Evolutionary conservation across 495 filamentous ascomycete genomes (phyloP).

Genomic region (Chaetomium cochliodes): DNA sequence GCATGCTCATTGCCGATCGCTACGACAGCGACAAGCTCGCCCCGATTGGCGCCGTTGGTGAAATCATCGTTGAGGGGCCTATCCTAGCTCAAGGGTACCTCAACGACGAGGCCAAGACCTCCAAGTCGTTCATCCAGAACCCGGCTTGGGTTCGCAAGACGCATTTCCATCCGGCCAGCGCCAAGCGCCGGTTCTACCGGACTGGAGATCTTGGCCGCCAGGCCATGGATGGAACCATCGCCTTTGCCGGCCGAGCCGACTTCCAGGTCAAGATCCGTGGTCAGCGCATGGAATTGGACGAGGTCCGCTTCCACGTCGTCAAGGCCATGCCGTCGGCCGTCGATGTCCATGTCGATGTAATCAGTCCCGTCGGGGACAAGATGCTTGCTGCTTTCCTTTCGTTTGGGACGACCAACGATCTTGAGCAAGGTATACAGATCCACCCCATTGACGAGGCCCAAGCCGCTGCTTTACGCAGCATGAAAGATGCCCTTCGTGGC

Average conservation of each 20-base stretch:
- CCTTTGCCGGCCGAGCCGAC: conserved; percentile 11
- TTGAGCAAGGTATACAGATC: background rate
- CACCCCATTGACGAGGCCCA: background rate
- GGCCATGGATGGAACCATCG: conserved; percentile 8
- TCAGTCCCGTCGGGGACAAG: background rate
- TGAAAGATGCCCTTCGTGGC: background rate
- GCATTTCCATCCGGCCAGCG: background rate
- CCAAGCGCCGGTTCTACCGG: conserved; percentile 6
- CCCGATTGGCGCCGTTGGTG: conserved; percentile 12
- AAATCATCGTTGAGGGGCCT: conserved; percentile 14
- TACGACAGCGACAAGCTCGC: conserved; percentile 11
- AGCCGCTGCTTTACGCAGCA: background rate
- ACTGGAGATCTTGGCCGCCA: conserved; percentile 19
- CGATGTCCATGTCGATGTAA: conserved; percentile 5
- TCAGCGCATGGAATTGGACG: conserved; percentile 18
- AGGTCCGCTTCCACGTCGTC: conserved; percentile 13
- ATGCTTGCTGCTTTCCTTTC: conserved; percentile 12
- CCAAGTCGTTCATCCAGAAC: conserved; percentile 9
- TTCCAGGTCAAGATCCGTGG: conserved; percentile 16
- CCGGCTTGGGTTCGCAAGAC: conserved; percentile 17
- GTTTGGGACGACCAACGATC: background rate
- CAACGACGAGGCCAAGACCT: conserved; percentile 9
- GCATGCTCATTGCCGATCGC: conserved; percentile 17
- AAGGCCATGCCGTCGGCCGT: conserved; percentile 7
- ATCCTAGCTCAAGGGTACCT: conserved; percentile 16